Conservation (phyloP, 176 grass and related monocot genomes). For the Neostapfia colusana region DNA sequence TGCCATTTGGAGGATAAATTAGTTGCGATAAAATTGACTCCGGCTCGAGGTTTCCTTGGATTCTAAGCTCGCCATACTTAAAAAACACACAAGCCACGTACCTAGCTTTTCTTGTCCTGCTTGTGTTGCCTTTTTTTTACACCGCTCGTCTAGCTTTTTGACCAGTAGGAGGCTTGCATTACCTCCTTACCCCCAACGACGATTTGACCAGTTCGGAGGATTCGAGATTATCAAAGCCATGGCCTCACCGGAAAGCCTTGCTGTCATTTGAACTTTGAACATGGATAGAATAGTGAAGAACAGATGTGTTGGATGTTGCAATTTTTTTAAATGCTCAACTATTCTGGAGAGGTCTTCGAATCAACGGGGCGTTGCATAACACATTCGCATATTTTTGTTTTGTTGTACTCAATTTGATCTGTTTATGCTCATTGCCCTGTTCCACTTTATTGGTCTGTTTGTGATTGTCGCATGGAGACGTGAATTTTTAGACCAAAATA, state of each 20-base stretch:
- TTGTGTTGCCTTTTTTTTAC: too few relatives aligned
- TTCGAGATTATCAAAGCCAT: neutral
- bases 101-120: neutral
- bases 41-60: slow-evolving; percentile 30
- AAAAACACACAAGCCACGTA: slow-evolving; percentile 30
- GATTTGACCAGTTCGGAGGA: slow-evolving; percentile 28
- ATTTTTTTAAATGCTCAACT: neutral
- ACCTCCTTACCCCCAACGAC: slow-evolving; percentile 24
- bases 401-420: neutral
- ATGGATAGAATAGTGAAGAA: too few relatives aligned
- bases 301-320: neutral
- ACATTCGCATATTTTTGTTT: neutral
- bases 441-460: neutral
- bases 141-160: neutral
- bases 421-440: neutral
- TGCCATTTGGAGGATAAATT: slow-evolving; percentile 30
- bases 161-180: neutral
- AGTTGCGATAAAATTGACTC: slow-evolving; percentile 33
- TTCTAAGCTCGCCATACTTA: slow-evolving; percentile 43
- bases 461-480: neutral
- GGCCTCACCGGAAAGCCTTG: neutral
- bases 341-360: slow-evolving; percentile 13
- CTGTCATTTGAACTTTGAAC: neutral
- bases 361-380: slow-evolving; percentile 1
- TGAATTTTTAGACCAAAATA: slow-evolving; percentile 21